Conservation (phyloP, 169 alveolate species). For the Perkinsus marinus region DNA sequence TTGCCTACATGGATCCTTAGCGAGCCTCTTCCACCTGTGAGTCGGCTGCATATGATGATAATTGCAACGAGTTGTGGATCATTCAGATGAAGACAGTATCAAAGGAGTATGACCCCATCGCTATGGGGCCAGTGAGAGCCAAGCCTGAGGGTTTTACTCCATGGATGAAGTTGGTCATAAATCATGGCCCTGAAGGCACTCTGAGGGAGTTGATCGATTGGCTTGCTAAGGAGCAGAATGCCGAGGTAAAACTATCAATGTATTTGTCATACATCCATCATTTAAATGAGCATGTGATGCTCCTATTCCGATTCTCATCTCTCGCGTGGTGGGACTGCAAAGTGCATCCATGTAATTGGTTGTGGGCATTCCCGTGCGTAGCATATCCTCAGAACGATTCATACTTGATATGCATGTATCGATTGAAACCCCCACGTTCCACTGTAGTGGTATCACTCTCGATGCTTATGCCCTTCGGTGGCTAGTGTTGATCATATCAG, state of each 20-base stretch:
- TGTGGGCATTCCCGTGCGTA: no score
- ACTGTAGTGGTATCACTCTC: no score
- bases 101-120: constrained; percentile 81
- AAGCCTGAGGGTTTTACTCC: constrained; percentile 87
- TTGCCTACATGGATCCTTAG: constrained; percentile 74
- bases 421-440: no score
- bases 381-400: no score
- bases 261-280: no score
- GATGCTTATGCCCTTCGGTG: no score
- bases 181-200: constrained; percentile 46
- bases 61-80: constrained; percentile 37
- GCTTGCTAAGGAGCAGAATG: constrained; percentile 8
- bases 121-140: constrained; percentile 85
- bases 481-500: no score
- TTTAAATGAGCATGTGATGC: no score
- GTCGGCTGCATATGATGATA: background rate
- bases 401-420: no score
- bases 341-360: no score
- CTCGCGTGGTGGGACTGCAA: no score
- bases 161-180: constrained; percentile 85
- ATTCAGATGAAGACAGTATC: constrained; percentile 45
- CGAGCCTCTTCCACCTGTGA: constrained; percentile 72
- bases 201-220: constrained; percentile 37
- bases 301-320: no score
- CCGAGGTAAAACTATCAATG: background rate